Base-by-base conservation (phyloP, 345 rosid species). In the Anacardium occidentale region DNA sequence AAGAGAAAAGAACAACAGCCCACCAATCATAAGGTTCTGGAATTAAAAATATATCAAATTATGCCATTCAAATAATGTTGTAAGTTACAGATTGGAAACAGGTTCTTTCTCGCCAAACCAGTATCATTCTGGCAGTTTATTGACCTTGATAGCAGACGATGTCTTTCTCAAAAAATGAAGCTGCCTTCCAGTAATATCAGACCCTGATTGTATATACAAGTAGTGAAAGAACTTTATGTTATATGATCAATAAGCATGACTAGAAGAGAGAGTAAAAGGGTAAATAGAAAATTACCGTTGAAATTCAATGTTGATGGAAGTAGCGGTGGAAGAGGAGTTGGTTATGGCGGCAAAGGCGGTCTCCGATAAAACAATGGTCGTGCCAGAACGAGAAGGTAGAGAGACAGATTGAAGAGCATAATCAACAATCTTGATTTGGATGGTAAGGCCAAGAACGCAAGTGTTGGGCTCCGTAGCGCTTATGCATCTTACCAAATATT, bases 401-500 rank as follows among this genome's bases (percentile, higher is more conserved):
- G 82, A 68, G 1, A 8, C 32, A 2, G 77, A 64, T 0, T 47
- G 40, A 0, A 64, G 76, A 22, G 86, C 85, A 25, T 64, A 77
- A 48, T 89, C 91, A 4, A 89, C 84, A 3, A 89, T 85, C 79
- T 68, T 84, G 42, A 89, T 71, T 75, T 79, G 86, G 62, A 89
- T 83, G 0, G 84, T 82, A 52, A 64, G 71, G 29, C 68, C 79
- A 7, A 85, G 76, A 1, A 18, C 47, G 50, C 88, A 89, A 45
- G 82, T 76, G 9, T 77, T 74, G 0, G 78, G 58, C 51, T 8
- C 48, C 10, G 80, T 29, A 0, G 93, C 86, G 54, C 89, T 89
- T 20, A 89, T 83, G 77, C 93, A 89, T 59, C 88, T 67, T 24
- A 87, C 88, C 82, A 79, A 40, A 70, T 89, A 89, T 64, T 80